Conservation (phyloP, 495 filamentous ascomycete genomes). For the Aspergillus nidulans region DNA sequence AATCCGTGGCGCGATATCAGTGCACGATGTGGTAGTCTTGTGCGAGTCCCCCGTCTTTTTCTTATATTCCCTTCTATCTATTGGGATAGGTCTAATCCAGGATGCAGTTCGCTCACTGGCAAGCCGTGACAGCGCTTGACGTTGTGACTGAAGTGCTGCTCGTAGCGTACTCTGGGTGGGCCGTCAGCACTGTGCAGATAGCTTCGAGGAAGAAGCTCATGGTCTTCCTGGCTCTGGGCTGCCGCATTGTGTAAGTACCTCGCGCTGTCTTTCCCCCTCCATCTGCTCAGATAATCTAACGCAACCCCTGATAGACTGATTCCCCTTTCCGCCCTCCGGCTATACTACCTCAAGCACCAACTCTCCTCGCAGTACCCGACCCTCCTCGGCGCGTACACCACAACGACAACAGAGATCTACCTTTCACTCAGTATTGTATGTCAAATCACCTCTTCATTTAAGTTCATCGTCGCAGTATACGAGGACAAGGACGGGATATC, state of each 20-base stretch:
- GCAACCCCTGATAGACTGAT: conserved; percentile 19
- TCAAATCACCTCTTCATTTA: conserved; percentile 28
- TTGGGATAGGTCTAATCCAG: background rate
- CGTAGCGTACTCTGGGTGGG: conserved; percentile 13
- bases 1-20: conserved; percentile 21
- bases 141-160: conserved; percentile 22
- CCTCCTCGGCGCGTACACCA: conserved; percentile 22
- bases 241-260: conserved; percentile 21
- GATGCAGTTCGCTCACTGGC: conserved; percentile 23
- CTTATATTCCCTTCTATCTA: background rate
- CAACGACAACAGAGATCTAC: conserved; percentile 23
- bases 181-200: conserved; percentile 18
- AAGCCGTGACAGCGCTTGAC: conserved; percentile 22
- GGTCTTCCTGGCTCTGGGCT: conserved; percentile 14
- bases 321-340: conserved; percentile 22
- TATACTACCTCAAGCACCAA: conserved; percentile 19
- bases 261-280: background rate
- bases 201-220: conserved; percentile 18
- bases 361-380: conserved; percentile 17
- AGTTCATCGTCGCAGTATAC: conserved; percentile 39
- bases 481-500: conserved; percentile 28
- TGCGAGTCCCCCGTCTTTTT: background rate
- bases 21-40: conserved; percentile 10
- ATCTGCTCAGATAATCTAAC: background rate
- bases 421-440: conserved; percentile 21